Base-by-base conservation (phyloP, 1,284 basidiomycete genomes). In the Peniophora sp. region DNA sequence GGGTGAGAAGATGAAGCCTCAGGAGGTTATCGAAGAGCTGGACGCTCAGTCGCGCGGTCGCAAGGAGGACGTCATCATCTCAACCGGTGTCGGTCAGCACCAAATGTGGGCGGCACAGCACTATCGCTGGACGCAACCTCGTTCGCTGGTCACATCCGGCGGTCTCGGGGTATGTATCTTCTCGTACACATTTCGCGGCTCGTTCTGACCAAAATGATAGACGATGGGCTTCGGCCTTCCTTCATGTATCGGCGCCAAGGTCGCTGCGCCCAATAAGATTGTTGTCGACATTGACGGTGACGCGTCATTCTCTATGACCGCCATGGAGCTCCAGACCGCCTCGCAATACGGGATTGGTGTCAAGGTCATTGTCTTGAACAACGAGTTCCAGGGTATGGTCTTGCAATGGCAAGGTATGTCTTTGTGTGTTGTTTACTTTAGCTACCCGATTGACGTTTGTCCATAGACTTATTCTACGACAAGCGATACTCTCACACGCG, bases 31-130 rank as follows among this genome's bases (percentile, higher is more conserved):
- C 49, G 88, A 94, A 70, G 95, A 94, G 68, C 76, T 99, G 17
- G 86, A 99, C 62, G 71, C 65, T 51, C 86, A 92, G 71, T 81
- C 79, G 1, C 73, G 75, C 52, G 75, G 60, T 48, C 57, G 81
- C 54, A 97, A 99, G 75, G 88, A 93, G 50, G 83, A 97, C 42
- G 79, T 97, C 24, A 74, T 99, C 61, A 73, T 99, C 56, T 72
- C 92, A 2, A 98, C 97, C 2, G 96, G 96, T 62, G 97, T 99
- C 22, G 97, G 97, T 3, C 96, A 98, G 69, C 96, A 99, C 72
- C 96, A 99, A 71, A 99, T 99, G 96, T 99, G 94, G 94, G 95
- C 96, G 1, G 92, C 92, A 46, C 97, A 99, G 69, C 79, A 89
- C 68, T 98, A 84, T 71, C 78, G 94, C 58, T 98, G 95, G 95